Percentiles rank a stretch among this genome's conserved stretches.
phyloP scores from a whole-genome alignment of 495 filamentous ascomycete genomes.

The Neurospora sp. region DNA sequence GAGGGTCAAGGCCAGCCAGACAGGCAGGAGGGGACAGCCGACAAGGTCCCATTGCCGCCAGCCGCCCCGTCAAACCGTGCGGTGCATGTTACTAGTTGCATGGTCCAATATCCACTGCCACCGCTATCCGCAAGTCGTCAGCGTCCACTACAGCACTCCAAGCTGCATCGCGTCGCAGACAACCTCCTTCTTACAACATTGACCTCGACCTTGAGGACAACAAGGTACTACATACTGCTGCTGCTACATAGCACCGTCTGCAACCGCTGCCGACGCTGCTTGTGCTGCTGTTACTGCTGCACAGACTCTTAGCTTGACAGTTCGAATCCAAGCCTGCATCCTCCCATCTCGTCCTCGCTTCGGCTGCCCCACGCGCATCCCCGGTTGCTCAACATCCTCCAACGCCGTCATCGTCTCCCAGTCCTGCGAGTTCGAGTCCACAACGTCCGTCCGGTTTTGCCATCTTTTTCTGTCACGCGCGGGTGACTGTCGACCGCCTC shows the following conservation, averaged over 20 bases:
- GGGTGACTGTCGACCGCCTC: neutral
- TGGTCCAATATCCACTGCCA: neutral
- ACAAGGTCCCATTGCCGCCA: neutral
- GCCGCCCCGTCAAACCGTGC: neutral
- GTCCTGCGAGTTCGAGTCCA: neutral
- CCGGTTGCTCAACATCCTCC: neutral
- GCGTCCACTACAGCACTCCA: neutral
- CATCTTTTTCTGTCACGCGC: neutral
- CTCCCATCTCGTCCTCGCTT: neutral
- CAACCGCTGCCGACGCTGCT: neutral
- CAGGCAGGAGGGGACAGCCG: neutral
- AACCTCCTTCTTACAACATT: neutral
- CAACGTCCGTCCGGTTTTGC: neutral
- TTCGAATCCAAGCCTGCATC: neutral
- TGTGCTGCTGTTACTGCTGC: neutral
- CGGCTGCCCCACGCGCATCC: neutral
- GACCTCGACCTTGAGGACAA: neutral
- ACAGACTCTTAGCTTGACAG: neutral
- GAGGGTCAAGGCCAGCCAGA: neutral
- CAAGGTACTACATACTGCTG: neutral
- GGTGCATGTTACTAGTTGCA: neutral
- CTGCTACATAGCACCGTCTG: neutral
- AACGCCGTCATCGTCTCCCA: neutral
- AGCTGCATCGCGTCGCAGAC: slow-evolving; percentile 14
- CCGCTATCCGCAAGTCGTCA: neutral